These are phyloP conservation scores for Colletotrichum ledebouriae DNA, from an alignment of 2,329 filamentous ascomycete genomes.

Conservation along the genomic window DNA sequence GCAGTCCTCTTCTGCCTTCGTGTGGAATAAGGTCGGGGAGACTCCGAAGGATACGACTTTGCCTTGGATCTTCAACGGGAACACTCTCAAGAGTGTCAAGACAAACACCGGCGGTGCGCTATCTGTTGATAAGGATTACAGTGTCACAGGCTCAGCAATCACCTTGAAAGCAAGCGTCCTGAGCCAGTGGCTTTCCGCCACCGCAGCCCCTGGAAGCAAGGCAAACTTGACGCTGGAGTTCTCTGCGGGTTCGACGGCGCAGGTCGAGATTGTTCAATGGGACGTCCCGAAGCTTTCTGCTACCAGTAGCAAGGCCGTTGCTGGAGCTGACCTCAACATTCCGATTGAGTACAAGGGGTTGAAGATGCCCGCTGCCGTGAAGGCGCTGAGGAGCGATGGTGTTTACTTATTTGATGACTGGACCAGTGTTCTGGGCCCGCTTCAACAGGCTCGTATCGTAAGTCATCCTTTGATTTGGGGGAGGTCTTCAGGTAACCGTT, in stretches of 20 bases:
- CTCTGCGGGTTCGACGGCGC: conserved; percentile 61
- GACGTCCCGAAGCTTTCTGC: conserved; percentile 56
- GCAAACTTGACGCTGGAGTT: conserved; percentile 66
- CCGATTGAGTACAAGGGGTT: conserved; percentile 67
- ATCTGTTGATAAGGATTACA: conserved; percentile 59
- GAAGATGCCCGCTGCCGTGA: conserved; percentile 63
- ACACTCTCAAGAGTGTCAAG: conserved; percentile 59
- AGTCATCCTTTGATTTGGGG: conserved; percentile 34
- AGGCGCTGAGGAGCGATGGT: conserved; percentile 62
- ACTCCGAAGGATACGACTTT: conserved; percentile 58
- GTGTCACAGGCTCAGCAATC: conserved; percentile 58
- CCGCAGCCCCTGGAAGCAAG: conserved; percentile 59
- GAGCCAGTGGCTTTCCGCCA: conserved; percentile 56
- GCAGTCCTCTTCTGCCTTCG: conserved; percentile 65
- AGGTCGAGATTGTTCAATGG: conserved; percentile 67
- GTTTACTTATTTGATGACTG: conserved; percentile 67
- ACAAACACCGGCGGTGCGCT: conserved; percentile 48
- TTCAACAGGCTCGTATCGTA: conserved; percentile 62
- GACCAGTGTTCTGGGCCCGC: conserved; percentile 65
- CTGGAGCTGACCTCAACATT: conserved; percentile 57
- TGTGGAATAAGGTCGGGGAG: conserved; percentile 66
- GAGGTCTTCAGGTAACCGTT: no score
- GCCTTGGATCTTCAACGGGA: conserved; percentile 67
- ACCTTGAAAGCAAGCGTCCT: conserved; percentile 64
- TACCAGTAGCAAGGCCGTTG: conserved; percentile 34